A percentile compares a stretch with the other conserved stretches of the same genome.
Evolutionary conservation across 257 asterid species (phyloP).

Genomic region (Penstemon newberryi): DNA sequence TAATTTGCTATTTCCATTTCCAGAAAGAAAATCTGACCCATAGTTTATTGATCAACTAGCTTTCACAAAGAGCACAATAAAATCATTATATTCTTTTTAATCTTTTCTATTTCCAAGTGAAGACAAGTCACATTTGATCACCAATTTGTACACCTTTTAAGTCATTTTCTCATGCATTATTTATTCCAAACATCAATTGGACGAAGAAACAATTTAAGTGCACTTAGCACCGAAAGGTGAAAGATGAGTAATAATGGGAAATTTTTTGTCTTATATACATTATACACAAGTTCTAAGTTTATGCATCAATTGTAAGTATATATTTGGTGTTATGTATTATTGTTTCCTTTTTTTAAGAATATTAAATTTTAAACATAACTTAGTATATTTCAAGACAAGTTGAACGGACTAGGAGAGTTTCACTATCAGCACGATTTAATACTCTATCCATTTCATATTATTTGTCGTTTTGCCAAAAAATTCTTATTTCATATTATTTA

Average conservation of each 20-base stretch:
- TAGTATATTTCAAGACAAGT: too few species aligned
- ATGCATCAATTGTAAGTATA: background rate
- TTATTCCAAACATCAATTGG: constrained; percentile 28
- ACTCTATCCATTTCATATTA: too few species aligned
- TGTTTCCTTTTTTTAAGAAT: too few species aligned
- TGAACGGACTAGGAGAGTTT: too few species aligned
- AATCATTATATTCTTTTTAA: background rate
- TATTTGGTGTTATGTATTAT: too few species aligned
- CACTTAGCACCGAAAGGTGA: constrained; percentile 33
- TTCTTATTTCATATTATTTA: too few species aligned
- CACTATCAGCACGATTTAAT: too few species aligned
- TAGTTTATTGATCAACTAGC: background rate
- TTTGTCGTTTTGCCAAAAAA: too few species aligned
- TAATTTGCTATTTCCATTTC: background rate
- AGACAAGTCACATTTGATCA: constrained; percentile 19
- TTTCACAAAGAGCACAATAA: constrained; percentile 11
- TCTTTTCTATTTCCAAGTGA: constrained; percentile 11
- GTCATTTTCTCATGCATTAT: constrained; percentile 28
- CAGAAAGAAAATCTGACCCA: too few species aligned
- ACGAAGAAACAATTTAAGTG: constrained; percentile 17
- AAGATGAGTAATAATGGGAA: constrained; percentile 12
- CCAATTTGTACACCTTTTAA: constrained; percentile 12
- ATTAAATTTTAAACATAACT: too few species aligned
- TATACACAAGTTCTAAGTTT: background rate
- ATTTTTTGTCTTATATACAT: constrained; percentile 2